Evolutionary conservation across 106 monocot genomes (phyloP), one percentile per base, ranked within the genome.

Genomic region (Apostasia shenzhenica): DNA sequence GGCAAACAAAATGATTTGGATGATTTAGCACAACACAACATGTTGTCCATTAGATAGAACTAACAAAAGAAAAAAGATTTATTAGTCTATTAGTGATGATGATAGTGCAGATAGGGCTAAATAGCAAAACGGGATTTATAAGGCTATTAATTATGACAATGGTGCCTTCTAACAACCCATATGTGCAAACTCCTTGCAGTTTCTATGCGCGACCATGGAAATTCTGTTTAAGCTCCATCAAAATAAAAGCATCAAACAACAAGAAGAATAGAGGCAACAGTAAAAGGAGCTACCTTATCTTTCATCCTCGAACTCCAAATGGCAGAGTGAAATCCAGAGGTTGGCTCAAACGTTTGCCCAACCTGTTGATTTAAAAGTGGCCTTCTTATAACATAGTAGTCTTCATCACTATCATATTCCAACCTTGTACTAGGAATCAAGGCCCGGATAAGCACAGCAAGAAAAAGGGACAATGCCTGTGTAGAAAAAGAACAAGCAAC

Each of bases 321-420:
- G 47, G 62, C 79, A 4, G 73, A 63, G 41, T 79, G 79, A 70
- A 65, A 26, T 48, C 59, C 64, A 38, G 51, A 50, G 41, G 61
- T 39, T 55, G 73, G 43, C 5, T 61, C 55, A 55, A 60, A 65
- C 11, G 41, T 48, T 57, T 75, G 61, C 52, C 41, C 67, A 71
- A 45, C 54, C 61, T 69, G 83, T 67, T 70, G 61, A 67, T 44
- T 44, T 39, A 83, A 42, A 41, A 79, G 75, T 13, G 78, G 78
- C 48, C 72, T 78, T 26, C 78, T 75, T 57, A 72, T 55, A 48
- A 71, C 74, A 66, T 64, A 61, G 68, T 70, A 70, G 57, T 79
- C 83, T 54, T 79, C 83, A 72, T 83, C 83, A 58, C 78, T 79
- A 52, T 79, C 78, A 51, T 70, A 71, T 44, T 79, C 75, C 38